Evolutionary conservation across 2,329 filamentous ascomycete species (phyloP).

Genomic region (Davidsoniella virescens): DNA sequence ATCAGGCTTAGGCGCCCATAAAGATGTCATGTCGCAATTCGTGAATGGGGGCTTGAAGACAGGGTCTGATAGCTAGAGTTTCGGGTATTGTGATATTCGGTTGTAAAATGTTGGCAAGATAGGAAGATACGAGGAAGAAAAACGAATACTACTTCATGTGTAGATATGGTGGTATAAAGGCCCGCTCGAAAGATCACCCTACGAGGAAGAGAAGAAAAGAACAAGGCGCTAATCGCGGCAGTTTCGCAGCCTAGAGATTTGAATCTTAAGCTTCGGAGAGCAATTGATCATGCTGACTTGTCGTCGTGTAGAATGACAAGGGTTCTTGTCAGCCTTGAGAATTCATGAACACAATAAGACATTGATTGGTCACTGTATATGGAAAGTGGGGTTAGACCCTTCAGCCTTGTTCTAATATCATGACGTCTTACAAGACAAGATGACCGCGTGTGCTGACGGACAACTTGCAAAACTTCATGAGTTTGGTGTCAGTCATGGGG

Average conservation of each 20-base stretch:
- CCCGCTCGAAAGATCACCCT: not conserved
- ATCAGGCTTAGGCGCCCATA: too few relatives aligned
- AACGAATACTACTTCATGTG: not conserved
- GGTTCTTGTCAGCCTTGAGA: not conserved
- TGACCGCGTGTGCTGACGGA: too few relatives aligned
- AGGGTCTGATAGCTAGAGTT: too few relatives aligned
- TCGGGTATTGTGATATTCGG: too few relatives aligned
- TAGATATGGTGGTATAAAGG: not conserved
- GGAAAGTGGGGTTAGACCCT: too few relatives aligned
- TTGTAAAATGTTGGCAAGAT: not conserved
- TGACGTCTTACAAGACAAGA: too few relatives aligned
- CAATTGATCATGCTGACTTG: too few relatives aligned
- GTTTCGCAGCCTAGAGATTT: too few relatives aligned
- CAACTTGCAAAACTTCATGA: too few relatives aligned
- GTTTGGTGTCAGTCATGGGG: too few relatives aligned
- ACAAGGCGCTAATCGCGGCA: not conserved
- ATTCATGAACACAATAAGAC: not conserved
- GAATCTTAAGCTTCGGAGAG: too few relatives aligned
- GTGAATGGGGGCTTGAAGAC: not conserved
- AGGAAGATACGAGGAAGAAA: not conserved
- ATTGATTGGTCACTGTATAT: not conserved
- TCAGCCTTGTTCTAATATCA: too few relatives aligned
- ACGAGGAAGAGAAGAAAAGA: not conserved
- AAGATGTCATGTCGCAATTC: conserved; percentile 1
- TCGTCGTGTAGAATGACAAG: not conserved